phyloP scores from a whole-genome alignment of 1,284 basidiomycete genomes.

The Boletus calvinii region DNA sequence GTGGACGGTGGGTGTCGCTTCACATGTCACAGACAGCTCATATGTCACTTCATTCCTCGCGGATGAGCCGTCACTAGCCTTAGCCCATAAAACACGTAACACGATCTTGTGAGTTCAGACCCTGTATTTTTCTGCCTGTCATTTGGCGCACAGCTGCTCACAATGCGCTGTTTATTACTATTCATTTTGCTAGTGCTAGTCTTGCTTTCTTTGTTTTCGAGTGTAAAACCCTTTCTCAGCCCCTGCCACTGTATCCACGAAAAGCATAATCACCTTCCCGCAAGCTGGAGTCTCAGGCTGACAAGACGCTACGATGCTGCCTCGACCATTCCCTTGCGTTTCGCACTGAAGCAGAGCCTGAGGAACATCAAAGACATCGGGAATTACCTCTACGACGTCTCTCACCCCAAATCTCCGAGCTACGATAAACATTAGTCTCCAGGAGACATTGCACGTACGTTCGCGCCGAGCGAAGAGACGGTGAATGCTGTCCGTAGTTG shows the following conservation, averaged over 20 bases:
- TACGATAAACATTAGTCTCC: slow-evolving; percentile 47
- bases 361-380: slow-evolving; percentile 39
- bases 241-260: slow-evolving; percentile 31
- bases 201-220: slow-evolving; percentile 11
- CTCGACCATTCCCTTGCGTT: slow-evolving; percentile 37
- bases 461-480: slow-evolving; percentile 39
- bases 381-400: slow-evolving; percentile 39
- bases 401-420: slow-evolving; percentile 41
- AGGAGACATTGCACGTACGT: slow-evolving; percentile 37
- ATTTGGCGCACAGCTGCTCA: neutral
- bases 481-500: slow-evolving; percentile 40
- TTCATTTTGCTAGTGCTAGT: slow-evolving; percentile 14
- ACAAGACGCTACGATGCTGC: slow-evolving; percentile 28
- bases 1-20: no score
- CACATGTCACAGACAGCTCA: no score
- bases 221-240: slow-evolving; percentile 4
- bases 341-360: slow-evolving; percentile 44
- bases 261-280: slow-evolving; percentile 31
- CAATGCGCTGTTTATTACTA: slow-evolving; percentile 12
- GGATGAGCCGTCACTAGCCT: no score
- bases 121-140: no score
- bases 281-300: slow-evolving; percentile 35
- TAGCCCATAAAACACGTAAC: no score
- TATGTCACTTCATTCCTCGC: no score
- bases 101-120: no score